Conservation (phyloP, 768 basidiomycete genomes). For the Kwoniella heveanensis region DNA sequence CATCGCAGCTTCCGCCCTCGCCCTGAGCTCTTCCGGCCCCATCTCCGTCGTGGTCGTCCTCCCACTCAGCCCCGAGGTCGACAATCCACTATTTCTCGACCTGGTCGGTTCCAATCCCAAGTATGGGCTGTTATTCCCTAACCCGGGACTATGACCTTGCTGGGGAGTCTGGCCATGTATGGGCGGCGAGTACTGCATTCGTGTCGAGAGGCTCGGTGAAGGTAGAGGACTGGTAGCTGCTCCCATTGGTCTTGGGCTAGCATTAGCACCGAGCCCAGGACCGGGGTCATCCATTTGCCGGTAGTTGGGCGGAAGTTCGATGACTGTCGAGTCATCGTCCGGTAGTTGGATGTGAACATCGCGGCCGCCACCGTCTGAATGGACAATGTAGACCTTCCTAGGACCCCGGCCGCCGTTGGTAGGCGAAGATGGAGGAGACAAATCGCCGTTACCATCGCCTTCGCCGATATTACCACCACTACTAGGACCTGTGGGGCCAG, state of each 20-base stretch:
- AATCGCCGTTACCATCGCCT: conserved; percentile 4
- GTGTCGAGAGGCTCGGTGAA: background rate
- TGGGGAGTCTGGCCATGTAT: too few relatives aligned
- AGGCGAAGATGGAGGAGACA: conserved; percentile 14
- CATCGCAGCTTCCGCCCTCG: conserved; percentile 38
- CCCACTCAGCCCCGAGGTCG: background rate
- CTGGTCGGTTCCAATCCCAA: background rate
- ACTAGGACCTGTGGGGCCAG: background rate
- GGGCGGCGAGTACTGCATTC: background rate
- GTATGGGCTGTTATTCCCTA: background rate
- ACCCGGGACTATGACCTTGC: background rate
- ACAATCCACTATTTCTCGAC: conserved; percentile 1
- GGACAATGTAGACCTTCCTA: conserved; percentile 45
- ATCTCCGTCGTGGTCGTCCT: background rate
- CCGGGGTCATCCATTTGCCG: background rate
- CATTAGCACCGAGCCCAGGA: background rate
- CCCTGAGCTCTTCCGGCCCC: conserved; percentile 28
- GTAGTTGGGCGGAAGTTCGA: conserved; percentile 46
- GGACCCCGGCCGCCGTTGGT: conserved; percentile 1
- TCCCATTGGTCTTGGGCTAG: background rate
- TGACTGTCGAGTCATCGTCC: conserved; percentile 22
- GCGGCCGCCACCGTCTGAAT: conserved; percentile 36
- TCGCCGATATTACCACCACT: background rate
- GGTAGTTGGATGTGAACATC: conserved; percentile 42
- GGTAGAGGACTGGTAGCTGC: background rate